Evolutionary conservation across 371 early-diverging fungal species (phyloP).

Genomic region (Smittium culicis): DNA sequence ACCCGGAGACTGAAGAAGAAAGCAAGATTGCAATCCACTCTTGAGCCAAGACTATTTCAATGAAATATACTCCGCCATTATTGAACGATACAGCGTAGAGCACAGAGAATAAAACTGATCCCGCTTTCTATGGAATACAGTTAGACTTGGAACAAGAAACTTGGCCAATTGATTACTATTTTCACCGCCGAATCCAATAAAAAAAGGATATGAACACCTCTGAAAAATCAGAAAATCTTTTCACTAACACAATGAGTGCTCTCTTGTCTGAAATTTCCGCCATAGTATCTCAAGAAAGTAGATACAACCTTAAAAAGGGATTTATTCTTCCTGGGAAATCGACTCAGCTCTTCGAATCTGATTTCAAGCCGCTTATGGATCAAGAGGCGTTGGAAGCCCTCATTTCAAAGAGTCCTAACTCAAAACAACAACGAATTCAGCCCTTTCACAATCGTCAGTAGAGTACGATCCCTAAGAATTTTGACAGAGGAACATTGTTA

Average conservation of each 20-base stretch:
- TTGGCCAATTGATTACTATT: neutral
- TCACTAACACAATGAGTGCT: neutral
- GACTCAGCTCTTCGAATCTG: neutral
- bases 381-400: neutral
- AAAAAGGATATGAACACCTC: neutral
- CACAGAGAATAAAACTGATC: neutral
- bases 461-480: neutral
- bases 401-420: neutral
- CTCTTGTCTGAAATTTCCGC: neutral
- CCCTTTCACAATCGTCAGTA: neutral
- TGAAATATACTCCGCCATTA: neutral
- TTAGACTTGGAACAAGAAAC: neutral
- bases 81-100: neutral
- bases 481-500: neutral
- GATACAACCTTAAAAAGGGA: neutral
- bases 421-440: neutral
- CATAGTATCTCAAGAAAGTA: neutral
- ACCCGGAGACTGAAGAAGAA: neutral
- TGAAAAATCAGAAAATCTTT: neutral
- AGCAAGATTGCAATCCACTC: neutral
- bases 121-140: neutral
- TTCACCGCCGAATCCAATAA: neutral
- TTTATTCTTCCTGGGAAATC: neutral
- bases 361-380: neutral
- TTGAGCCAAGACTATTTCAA: neutral